Evolutionary conservation across 2,329 filamentous ascomycete species (phyloP).

Genomic region (Leptosphaerulina australis): DNA sequence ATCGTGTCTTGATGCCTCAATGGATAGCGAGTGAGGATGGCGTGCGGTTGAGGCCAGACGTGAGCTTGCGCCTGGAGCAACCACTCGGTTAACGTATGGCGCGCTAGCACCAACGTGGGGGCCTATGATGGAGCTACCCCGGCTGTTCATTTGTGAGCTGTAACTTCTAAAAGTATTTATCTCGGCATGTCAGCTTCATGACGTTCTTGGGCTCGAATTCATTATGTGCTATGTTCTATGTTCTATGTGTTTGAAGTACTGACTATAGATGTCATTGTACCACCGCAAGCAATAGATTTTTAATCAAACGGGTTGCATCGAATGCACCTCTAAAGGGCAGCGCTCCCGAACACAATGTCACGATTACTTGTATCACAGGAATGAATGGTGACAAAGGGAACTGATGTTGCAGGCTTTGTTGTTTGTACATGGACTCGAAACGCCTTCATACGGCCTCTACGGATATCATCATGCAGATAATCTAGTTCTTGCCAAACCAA

Average conservation of each 20-base stretch:
- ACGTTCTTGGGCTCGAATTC: not conserved
- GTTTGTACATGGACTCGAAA: constrained; percentile 39
- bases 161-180: not conserved
- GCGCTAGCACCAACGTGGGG: constrained; percentile 38
- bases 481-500: constrained; percentile 61
- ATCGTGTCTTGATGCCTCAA: constrained; percentile 36
- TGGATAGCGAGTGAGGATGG: constrained; percentile 23
- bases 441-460: constrained; percentile 19
- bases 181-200: not conserved
- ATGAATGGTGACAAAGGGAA: constrained; percentile 10
- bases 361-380: constrained; percentile 1
- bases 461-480: constrained; percentile 21
- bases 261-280: too few species aligned
- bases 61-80: constrained; percentile 22
- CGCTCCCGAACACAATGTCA: too few species aligned
- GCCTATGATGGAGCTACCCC: constrained; percentile 18
- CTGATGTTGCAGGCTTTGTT: constrained; percentile 32
- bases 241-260: too few species aligned
- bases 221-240: too few species aligned
- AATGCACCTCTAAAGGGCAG: too few species aligned
- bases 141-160: constrained; percentile 9
- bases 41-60: constrained; percentile 23
- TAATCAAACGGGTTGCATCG: too few species aligned
- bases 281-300: too few species aligned
- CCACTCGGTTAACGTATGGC: constrained; percentile 25